These are phyloP conservation scores for Plectosphaerella sp. DNA, from an alignment of 2,329 filamentous ascomycete genomes.

Conservation along the genomic window DNA sequence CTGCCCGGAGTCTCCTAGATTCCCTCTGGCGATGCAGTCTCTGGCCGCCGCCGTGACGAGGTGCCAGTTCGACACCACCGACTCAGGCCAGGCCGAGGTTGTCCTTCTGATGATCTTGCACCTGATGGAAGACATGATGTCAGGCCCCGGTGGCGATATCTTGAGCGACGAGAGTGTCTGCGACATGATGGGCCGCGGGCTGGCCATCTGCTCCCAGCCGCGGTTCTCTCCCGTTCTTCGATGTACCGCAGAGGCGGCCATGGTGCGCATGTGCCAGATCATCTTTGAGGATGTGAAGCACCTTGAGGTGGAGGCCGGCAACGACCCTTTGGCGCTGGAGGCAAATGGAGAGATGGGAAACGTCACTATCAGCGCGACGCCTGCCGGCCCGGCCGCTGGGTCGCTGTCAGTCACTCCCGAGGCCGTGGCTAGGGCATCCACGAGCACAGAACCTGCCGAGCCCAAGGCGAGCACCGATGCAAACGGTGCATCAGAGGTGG, in stretches of 20 bases:
- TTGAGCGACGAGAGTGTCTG: conserved; percentile 98
- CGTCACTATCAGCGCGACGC: conserved; percentile 67
- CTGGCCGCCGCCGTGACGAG: conserved; percentile 94
- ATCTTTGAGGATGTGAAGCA: conserved; percentile 93
- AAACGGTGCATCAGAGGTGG: background rate
- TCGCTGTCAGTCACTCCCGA: background rate
- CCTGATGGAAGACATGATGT: conserved; percentile 98
- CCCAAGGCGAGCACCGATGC: background rate
- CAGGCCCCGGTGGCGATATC: conserved; percentile 84
- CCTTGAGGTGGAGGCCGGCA: conserved; percentile 70
- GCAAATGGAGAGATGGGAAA: conserved; percentile 66
- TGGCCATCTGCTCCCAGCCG: conserved; percentile 95
- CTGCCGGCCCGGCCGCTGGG: background rate
- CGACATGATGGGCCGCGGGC: conserved; percentile 97
- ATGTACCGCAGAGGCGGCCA: conserved; percentile 88
- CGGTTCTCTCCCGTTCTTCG: conserved; percentile 87
- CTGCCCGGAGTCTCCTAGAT: conserved; percentile 75
- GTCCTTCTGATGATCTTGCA: conserved; percentile 92
- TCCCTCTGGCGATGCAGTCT: conserved; percentile 88
- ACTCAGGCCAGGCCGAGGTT: conserved; percentile 91
- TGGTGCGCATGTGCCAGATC: conserved; percentile 99
- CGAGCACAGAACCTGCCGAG: background rate
- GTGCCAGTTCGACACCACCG: conserved; percentile 94
- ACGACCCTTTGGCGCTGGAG: conserved; percentile 62
- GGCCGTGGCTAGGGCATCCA: background rate